A percentile compares a stretch with the other conserved stretches of the same genome.
Evolutionary conservation across 345 rosid genomes (phyloP).

Genomic region (Heritiera fomes): DNA sequence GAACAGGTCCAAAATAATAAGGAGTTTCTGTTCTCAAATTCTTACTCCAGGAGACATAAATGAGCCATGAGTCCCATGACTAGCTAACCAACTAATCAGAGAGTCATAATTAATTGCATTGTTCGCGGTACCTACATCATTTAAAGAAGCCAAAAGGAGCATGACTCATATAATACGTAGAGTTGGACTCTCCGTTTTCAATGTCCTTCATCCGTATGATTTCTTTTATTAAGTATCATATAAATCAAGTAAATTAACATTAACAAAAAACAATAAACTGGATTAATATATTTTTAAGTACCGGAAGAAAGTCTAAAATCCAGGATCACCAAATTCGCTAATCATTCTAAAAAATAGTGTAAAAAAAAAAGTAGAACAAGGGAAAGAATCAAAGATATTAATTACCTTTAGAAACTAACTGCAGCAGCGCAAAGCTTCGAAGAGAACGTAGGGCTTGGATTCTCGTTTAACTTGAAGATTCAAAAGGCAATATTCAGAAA

Average conservation of each 20-base stretch:
- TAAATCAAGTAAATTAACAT: not conserved
- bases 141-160: not conserved
- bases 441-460: not conserved
- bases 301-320: not conserved
- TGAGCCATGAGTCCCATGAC: constrained; percentile 6
- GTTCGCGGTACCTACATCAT: constrained; percentile 8
- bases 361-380: not conserved
- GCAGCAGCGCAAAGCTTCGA: not conserved
- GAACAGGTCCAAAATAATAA: not conserved
- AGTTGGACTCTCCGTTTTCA: not conserved
- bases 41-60: not conserved
- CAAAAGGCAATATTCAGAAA: not conserved
- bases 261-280: not conserved
- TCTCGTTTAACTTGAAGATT: not conserved
- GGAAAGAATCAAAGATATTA: not conserved
- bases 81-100: not conserved
- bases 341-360: too few relatives aligned
- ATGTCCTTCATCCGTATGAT: not conserved
- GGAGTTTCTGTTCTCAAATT: not conserved
- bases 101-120: constrained; percentile 9
- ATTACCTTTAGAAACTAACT: not conserved
- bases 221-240: not conserved
- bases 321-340: not conserved
- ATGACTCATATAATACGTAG: not conserved
- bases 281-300: not conserved